Base-by-base conservation (phyloP, 495 filamentous ascomycete genomes). In the Massariosphaeria phaeospora region DNA sequence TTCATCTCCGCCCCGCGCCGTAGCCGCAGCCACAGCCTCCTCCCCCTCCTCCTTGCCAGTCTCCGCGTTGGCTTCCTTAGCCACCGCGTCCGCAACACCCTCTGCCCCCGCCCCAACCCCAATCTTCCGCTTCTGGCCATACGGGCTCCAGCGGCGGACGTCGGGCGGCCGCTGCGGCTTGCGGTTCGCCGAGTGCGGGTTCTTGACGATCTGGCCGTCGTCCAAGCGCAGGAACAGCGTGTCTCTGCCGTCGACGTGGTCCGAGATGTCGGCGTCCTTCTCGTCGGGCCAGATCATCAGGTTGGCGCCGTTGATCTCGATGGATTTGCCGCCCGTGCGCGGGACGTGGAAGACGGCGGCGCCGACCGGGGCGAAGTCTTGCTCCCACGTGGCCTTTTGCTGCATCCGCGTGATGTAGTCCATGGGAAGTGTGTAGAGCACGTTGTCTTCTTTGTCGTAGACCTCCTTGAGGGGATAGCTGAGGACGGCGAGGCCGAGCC, bases 261-360 rank as follows among this genome's bases (percentile, higher is more conserved):
- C 61, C 0, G 61, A 60, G 9, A 67, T 61, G 27, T 62, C 57
- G 2, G 56, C 55, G 39, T 65, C 56, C 45, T 55, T 59, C 47
- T 66, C 64, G 34, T 67, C 64, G 24, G 62, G 62, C 64, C 64
- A 67, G 12, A 67, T 43, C 49, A 62, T 62, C 42, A 67, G 29
- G 40, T 64, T 62, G n/a, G 61, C 52, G 6, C 57, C 64, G 29
- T 63, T 62, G 41, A 67, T 38, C 26, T 60, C 57, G 1, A 56
- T 49, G 1, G 61, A 63, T 17, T 42, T 44, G 36, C 61, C 44
- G 4, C 64, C 64, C n/a, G 45, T 65, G 7, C 64, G 54, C 15
- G 64, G 64, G 30, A 63, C 63, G 38, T 57, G 42, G 24, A 67
- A 62, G 1, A 54, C 41, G 13, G 18, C 26, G 10, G 41, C 7